Evolutionary conservation across 768 basidiomycete genomes (phyloP).

Genomic region (Psilocybe sp.): DNA sequence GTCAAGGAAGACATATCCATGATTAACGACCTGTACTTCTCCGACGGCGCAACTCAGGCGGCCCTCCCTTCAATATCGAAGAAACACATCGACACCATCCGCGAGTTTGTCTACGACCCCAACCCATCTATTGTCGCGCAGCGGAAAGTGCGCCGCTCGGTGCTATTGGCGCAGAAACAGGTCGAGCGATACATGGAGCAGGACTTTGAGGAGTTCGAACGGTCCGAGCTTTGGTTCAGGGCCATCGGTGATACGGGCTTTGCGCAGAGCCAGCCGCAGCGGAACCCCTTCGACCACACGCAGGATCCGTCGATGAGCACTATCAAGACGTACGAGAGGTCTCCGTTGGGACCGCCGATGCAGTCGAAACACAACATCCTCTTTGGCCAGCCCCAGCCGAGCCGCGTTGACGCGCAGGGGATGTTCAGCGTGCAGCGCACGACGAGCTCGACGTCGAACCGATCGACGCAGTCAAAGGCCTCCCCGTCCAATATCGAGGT

Average conservation of each 20-base stretch:
- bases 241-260: slow-evolving; percentile 72
- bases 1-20: slow-evolving; percentile 85
- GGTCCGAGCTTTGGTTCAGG: slow-evolving; percentile 90
- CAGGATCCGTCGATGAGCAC: slow-evolving; percentile 7
- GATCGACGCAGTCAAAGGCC: slow-evolving; percentile 27
- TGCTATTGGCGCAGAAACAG: slow-evolving; percentile 82
- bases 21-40: slow-evolving; percentile 88
- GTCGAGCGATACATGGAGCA: slow-evolving; percentile 88
- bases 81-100: slow-evolving; percentile 71
- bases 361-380: slow-evolving; percentile 12
- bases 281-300: slow-evolving; percentile 22
- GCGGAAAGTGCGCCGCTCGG: slow-evolving; percentile 67
- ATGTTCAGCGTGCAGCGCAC: slow-evolving; percentile 37
- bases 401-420: slow-evolving; percentile 36
- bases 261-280: slow-evolving; percentile 15
- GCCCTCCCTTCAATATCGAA: slow-evolving; percentile 62
- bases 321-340: slow-evolving; percentile 8
- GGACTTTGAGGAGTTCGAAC: slow-evolving; percentile 86
- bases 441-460: slow-evolving; percentile 35
- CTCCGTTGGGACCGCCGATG: slow-evolving; percentile 10
- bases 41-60: slow-evolving; percentile 52
- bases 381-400: slow-evolving; percentile 15
- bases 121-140: slow-evolving; percentile 39
- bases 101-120: slow-evolving; percentile 56
- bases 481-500: slow-evolving; percentile 69